Evolutionary conservation across 768 basidiomycete species (phyloP).

Genomic region (Kwoniella dejecticola): DNA sequence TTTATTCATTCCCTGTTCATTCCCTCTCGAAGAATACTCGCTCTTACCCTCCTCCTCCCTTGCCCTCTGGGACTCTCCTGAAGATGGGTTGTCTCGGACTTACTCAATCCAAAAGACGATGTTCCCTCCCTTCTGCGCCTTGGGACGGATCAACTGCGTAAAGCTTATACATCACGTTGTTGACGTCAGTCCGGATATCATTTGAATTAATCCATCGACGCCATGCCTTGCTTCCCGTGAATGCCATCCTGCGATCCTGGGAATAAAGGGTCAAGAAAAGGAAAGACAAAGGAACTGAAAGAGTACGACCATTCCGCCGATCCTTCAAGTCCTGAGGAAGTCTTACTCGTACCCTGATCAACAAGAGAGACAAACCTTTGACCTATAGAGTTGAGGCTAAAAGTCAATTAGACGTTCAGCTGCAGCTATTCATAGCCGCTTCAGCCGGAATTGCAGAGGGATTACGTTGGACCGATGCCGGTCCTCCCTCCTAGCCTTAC

Average conservation of each 20-base stretch:
- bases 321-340: not conserved
- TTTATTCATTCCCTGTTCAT: slow-evolving; percentile 6
- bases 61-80: not conserved
- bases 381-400: slow-evolving; percentile 1
- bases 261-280: too few relatives aligned
- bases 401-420: not conserved
- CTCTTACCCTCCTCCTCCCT: not conserved
- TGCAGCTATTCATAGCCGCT: not conserved
- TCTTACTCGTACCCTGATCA: too few relatives aligned
- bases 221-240: too few relatives aligned
- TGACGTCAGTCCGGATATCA: too few relatives aligned
- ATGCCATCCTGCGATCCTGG: too few relatives aligned
- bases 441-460: not conserved
- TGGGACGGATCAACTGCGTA: too few relatives aligned
- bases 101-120: not conserved
- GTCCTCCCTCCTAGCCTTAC: too few relatives aligned
- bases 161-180: too few relatives aligned
- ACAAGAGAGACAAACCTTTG: slow-evolving; percentile 1
- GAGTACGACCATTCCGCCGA: not conserved
- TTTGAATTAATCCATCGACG: too few relatives aligned
- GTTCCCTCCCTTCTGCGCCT: not conserved
- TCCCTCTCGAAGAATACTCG: not conserved
- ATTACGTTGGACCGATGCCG: not conserved
- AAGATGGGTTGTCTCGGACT: slow-evolving; percentile 3
- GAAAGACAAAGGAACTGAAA: too few relatives aligned